Evolutionary conservation across 2,329 filamentous ascomycete genomes (phyloP), one percentile per base, ranked within the genome.

Genomic region (Ceratocystis destructans): DNA sequence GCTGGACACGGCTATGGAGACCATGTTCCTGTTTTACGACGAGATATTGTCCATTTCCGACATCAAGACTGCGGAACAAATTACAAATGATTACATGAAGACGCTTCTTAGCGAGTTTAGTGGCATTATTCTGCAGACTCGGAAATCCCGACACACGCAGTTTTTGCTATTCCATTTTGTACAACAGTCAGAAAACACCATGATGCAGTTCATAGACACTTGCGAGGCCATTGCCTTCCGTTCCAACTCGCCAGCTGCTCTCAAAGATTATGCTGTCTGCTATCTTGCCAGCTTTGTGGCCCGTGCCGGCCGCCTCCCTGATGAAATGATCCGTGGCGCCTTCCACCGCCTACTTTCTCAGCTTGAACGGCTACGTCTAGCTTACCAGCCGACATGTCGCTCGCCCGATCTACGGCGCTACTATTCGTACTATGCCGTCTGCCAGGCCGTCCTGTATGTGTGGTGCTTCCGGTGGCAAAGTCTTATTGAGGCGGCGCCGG

Each of bases 401-500:
- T 91, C 90, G 2, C 94, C 94, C 0, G 91, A 99, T 74, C 82
- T 95, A 66, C 86, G 87, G 69, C 86, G 88, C 61, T 96, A 93
- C 73, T 85, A 86, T 61, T 84, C 88, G 15, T 96, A 95, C 76
- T 96, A 96, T 74, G 86, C 89, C 20, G 85, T 91, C 61, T 85
- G 88, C n/a, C 92, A 96, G 75, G 91, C 91, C 1, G 80, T 95
- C 2, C 82, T 96, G 28, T 96, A 96, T 77, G 93, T 96, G 68
- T 96, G 96, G 73, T 99, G 94, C 79, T 99, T 99, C 79, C 87
- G 94, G 66, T 99, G 94, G 94, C 87, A 90, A 69, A 93, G 97
- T 72, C 80, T 99, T 61, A 87, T 90, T 66, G 79, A 83, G 22
- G 81, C 83, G 1, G 82, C 82, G 2, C 79, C 83, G 1, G 80